Conservation (phyloP, 1,284 basidiomycete genomes). For the Pisolithus thermaeus region DNA sequence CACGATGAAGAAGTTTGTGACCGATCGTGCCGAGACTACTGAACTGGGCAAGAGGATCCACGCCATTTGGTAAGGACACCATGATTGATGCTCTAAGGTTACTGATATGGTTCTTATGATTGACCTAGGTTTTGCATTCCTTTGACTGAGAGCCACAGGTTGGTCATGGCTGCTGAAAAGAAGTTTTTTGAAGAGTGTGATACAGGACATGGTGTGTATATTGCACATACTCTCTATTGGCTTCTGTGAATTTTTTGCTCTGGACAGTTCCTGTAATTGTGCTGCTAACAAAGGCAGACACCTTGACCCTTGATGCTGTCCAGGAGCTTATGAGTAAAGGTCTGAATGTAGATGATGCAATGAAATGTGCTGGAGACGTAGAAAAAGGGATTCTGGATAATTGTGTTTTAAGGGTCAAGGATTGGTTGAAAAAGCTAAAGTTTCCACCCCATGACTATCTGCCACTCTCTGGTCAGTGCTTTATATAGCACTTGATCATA, state of each 20-base stretch:
- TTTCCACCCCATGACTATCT: not conserved
- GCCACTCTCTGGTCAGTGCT: not conserved
- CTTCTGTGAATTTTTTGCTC: not conserved
- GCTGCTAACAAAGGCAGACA: slow-evolving; percentile 16
- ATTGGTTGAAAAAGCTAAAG: not conserved
- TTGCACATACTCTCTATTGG: not conserved
- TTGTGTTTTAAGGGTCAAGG: not conserved
- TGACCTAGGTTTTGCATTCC: slow-evolving; percentile 14
- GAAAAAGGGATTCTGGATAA: not conserved
- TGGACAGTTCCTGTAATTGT: not conserved
- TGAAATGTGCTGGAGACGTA: not conserved
- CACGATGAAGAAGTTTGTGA: too few relatives aligned
- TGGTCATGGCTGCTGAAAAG: slow-evolving; percentile 8
- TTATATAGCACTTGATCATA: too few relatives aligned
- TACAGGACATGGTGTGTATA: slow-evolving; percentile 7
- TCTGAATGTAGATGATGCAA: not conserved
- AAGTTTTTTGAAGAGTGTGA: slow-evolving; percentile 11
- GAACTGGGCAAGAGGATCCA: too few relatives aligned
- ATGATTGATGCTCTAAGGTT: too few relatives aligned
- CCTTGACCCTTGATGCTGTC: slow-evolving; percentile 22
- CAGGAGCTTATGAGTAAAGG: not conserved
- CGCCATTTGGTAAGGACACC: too few relatives aligned
- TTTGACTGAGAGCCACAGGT: slow-evolving; percentile 7
- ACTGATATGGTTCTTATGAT: too few relatives aligned
- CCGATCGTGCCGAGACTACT: too few relatives aligned